phyloP scores from a whole-genome alignment of 1,284 basidiomycete species.

The Pseudomicrostroma phylloplanum region DNA sequence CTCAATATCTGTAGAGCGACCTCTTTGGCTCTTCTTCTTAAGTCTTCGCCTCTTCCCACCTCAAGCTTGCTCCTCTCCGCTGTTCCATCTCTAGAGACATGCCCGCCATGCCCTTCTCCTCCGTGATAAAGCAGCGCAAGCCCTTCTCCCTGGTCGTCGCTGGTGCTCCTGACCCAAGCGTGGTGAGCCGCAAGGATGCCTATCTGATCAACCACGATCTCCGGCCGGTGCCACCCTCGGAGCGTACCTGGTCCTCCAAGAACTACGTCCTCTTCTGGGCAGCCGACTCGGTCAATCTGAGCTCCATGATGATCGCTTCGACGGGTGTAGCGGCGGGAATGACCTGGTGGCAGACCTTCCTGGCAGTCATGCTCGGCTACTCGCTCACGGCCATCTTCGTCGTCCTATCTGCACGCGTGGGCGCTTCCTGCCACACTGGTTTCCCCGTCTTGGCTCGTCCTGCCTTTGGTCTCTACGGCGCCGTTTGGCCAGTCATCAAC shows the following conservation, averaged over 20 bases:
- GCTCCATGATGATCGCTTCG: conserved; percentile 30
- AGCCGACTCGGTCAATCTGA: conserved; percentile 40
- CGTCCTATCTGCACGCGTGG: conserved; percentile 71
- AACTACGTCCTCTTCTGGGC: conserved; percentile 44
- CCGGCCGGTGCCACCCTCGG: conserved; percentile 29
- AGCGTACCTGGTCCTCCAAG: conserved; percentile 29
- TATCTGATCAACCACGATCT: conserved; percentile 36
- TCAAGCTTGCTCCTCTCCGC: too few species aligned
- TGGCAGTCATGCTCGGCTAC: conserved; percentile 59
- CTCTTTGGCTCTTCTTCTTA: too few species aligned
- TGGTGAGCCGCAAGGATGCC: conserved; percentile 3
- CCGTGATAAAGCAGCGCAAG: too few species aligned
- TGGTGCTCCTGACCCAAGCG: neutral
- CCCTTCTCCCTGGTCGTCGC: conserved; percentile 1
- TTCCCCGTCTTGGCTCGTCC: conserved; percentile 71
- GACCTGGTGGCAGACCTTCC: conserved; percentile 37
- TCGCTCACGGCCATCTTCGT: conserved; percentile 67
- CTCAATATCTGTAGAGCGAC: too few species aligned
- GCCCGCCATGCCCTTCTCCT: too few species aligned
- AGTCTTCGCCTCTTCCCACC: too few species aligned
- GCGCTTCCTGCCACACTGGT: conserved; percentile 57
- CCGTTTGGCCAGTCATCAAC: conserved; percentile 70
- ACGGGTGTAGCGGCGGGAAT: conserved; percentile 27
- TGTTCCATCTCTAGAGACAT: too few species aligned
- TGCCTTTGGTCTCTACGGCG: conserved; percentile 71